phyloP scores from a whole-genome alignment of 768 basidiomycete genomes.

The Amanita rimosa region DNA sequence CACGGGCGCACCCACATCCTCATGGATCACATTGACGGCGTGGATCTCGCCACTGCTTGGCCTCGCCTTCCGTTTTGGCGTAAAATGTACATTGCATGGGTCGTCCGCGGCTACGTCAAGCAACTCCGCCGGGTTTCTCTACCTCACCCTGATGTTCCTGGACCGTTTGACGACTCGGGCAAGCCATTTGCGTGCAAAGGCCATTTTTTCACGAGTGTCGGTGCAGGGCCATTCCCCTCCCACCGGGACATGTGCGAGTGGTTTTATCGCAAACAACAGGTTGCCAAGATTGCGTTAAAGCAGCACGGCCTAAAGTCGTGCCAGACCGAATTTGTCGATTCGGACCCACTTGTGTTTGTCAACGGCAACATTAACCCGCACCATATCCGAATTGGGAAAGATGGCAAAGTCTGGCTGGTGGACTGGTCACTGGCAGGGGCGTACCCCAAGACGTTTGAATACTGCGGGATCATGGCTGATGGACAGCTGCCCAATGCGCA shows the following conservation, averaged over 20 bases:
- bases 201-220: slow-evolving; percentile 5
- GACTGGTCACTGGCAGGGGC: slow-evolving; percentile 14
- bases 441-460: slow-evolving; percentile 11
- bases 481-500: neutral
- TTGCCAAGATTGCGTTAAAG: neutral
- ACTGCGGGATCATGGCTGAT: slow-evolving; percentile 4
- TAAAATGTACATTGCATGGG: slow-evolving; percentile 12
- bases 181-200: neutral
- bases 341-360: slow-evolving; percentile 13
- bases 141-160: slow-evolving; percentile 6
- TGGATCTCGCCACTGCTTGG: slow-evolving; percentile 10
- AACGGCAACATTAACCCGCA: slow-evolving; percentile 12
- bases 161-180: slow-evolving; percentile 8
- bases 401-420: slow-evolving; percentile 13
- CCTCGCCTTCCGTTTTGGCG: slow-evolving; percentile 7
- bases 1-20: slow-evolving; percentile 5
- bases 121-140: slow-evolving; percentile 10
- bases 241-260: slow-evolving; percentile 9
- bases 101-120: slow-evolving; percentile 12
- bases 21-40: slow-evolving; percentile 12
- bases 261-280: slow-evolving; percentile 7
- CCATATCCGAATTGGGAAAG: slow-evolving; percentile 12
- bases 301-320: slow-evolving; percentile 5
- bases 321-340: slow-evolving; percentile 9
- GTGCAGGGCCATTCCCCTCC: slow-evolving; percentile 10